Evolutionary conservation across 1,139 yeast genomes (phyloP).

Genomic region (Arxiozyma slooffiae): DNA sequence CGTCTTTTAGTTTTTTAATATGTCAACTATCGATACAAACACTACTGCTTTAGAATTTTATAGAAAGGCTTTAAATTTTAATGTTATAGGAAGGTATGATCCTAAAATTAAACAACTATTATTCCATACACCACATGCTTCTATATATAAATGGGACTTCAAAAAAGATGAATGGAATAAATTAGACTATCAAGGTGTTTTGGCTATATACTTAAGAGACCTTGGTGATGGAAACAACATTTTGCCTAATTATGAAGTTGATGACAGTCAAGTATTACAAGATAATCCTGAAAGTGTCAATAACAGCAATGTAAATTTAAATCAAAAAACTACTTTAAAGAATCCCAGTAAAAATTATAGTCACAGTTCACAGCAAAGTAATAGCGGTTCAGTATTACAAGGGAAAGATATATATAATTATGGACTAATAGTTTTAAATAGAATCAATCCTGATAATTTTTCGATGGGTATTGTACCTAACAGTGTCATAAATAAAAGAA

Average conservation of each 20-base stretch:
- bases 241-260: constrained; percentile 14
- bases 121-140: constrained; percentile 60
- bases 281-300: neutral
- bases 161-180: constrained; percentile 70
- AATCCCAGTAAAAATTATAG: constrained; percentile 10
- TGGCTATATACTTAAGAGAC: constrained; percentile 67
- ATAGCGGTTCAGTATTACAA: constrained; percentile 14
- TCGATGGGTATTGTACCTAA: constrained; percentile 68
- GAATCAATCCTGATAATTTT: constrained; percentile 67
- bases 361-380: constrained; percentile 12
- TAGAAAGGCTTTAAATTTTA: constrained; percentile 62
- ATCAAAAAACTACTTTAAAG: constrained; percentile 1
- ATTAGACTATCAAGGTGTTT: constrained; percentile 51
- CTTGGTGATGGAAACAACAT: constrained; percentile 18
- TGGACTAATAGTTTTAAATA: constrained; percentile 69
- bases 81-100: constrained; percentile 77
- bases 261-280: constrained; percentile 10
- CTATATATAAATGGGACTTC: constrained; percentile 60
- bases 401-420: constrained; percentile 51
- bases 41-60: constrained; percentile 38
- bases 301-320: constrained; percentile 3
- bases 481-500: constrained; percentile 37
- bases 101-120: constrained; percentile 66
- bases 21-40: neutral
- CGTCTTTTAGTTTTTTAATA: too few relatives aligned